Percentiles rank a stretch among this genome's conserved stretches.
Conservation (phyloP, 768 basidiomycete species). For the Coprinopsis sp. region DNA sequence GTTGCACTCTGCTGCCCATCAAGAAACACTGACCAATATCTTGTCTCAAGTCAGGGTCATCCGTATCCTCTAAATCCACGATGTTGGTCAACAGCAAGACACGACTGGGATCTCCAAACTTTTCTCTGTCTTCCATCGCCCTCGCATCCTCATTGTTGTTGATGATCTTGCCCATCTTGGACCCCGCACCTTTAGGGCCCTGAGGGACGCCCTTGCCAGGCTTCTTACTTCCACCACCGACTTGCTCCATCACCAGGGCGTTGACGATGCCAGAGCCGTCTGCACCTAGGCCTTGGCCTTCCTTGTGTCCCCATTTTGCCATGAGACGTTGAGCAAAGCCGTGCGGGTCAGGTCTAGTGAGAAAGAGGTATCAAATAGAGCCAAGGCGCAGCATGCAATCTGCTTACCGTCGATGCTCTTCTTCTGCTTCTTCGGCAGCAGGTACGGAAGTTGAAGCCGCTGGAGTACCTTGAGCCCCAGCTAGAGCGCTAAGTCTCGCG, state of each 20-base stretch:
- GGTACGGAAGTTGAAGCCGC: constrained; percentile 25
- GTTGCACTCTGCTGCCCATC: background rate
- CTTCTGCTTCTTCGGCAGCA: constrained; percentile 31
- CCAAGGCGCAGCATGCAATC: background rate
- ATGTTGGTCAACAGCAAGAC: constrained; percentile 88
- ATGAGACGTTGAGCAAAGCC: constrained; percentile 83
- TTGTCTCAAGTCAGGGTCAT: constrained; percentile 78
- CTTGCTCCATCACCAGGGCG: constrained; percentile 78
- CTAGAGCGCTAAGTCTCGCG: constrained; percentile 62
- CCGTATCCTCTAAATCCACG: constrained; percentile 78
- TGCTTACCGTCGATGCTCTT: constrained; percentile 11
- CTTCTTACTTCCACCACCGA: constrained; percentile 27
- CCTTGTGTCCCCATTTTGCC: constrained; percentile 96
- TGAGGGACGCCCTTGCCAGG: constrained; percentile 30
- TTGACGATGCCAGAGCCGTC: constrained; percentile 85
- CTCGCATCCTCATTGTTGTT: constrained; percentile 86
- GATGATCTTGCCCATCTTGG: constrained; percentile 84
- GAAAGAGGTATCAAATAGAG: background rate
- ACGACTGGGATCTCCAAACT: constrained; percentile 87
- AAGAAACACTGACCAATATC: constrained; percentile 68
- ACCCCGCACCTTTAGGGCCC: constrained; percentile 36
- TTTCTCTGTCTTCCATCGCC: constrained; percentile 67
- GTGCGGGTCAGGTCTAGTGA: constrained; percentile 51
- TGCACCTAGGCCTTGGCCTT: constrained; percentile 87
- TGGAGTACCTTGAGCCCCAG: constrained; percentile 24